These are phyloP conservation scores for Sicyos edulis DNA, from an alignment of 306 rosid species.

Conservation along the genomic window DNA sequence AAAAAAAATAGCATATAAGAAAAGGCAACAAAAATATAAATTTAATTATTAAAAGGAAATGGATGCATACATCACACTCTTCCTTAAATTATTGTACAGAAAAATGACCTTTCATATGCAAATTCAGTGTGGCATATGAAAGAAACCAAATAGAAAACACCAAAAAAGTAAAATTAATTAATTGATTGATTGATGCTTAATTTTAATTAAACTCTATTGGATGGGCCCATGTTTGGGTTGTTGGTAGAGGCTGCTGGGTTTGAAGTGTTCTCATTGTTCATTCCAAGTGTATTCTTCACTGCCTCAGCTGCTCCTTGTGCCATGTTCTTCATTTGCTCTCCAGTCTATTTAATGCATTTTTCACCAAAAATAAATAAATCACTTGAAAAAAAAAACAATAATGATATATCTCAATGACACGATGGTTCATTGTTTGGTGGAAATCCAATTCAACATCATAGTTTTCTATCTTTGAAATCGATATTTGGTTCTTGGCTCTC, in stretches of 20 bases:
- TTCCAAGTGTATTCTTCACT: slow-evolving; percentile 49
- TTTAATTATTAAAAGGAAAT: not conserved
- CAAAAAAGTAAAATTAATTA: not conserved
- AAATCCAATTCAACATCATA: too few relatives aligned
- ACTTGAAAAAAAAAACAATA: not conserved
- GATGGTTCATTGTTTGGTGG: too few relatives aligned
- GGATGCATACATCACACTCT: slow-evolving; percentile 13
- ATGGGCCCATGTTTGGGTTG: not conserved
- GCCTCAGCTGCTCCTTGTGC: slow-evolving; percentile 51
- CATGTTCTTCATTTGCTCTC: slow-evolving; percentile 47
- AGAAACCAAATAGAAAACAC: not conserved
- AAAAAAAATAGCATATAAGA: not conserved
- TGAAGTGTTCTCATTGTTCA: slow-evolving; percentile 25
- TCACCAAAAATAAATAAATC: not conserved
- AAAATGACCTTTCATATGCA: not conserved
- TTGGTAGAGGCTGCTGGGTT: not conserved
- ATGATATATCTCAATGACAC: too few relatives aligned
- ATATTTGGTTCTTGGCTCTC: too few relatives aligned
- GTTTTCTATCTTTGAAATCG: too few relatives aligned
- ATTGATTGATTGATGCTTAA: not conserved
- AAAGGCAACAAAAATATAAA: not conserved
- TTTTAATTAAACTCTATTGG: not conserved
- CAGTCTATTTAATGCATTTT: slow-evolving; percentile 24
- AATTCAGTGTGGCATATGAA: not conserved
- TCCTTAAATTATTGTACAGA: slow-evolving; percentile 2